Conservation (phyloP, 1,284 basidiomycete genomes). For the Limonomyces culmigenus region DNA sequence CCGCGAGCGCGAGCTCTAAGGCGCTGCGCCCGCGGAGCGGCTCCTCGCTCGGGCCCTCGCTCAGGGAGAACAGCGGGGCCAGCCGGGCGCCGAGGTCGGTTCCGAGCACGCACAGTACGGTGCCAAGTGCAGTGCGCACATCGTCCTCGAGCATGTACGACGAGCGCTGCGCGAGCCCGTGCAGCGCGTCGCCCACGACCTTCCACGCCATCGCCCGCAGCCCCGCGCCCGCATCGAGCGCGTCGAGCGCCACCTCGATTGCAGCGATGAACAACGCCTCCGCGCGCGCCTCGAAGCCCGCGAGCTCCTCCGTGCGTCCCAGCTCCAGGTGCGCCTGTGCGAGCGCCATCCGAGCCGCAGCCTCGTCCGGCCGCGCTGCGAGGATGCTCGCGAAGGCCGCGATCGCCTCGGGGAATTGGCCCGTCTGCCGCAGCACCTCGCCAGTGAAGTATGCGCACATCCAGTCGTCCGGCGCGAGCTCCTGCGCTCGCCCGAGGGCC, state of each 20-base stretch:
- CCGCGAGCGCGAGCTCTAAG: slow-evolving; percentile 42
- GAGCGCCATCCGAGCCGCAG: slow-evolving; percentile 61
- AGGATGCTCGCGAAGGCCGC: slow-evolving; percentile 47
- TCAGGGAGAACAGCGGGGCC: slow-evolving; percentile 20
- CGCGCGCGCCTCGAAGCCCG: slow-evolving; percentile 63
- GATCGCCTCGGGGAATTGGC: slow-evolving; percentile 64
- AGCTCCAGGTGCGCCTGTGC: slow-evolving; percentile 62
- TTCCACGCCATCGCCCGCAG: slow-evolving; percentile 80
- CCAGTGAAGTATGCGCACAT: slow-evolving; percentile 73
- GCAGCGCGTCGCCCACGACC: slow-evolving; percentile 63
- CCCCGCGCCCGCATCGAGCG: slow-evolving; percentile 37
- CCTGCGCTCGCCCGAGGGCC: slow-evolving; percentile 61
- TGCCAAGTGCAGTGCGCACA: slow-evolving; percentile 20
- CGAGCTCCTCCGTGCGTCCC: slow-evolving; percentile 45
- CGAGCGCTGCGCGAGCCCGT: slow-evolving; percentile 36
- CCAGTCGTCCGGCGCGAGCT: slow-evolving; percentile 67
- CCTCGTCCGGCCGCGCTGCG: slow-evolving; percentile 35
- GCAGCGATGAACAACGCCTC: slow-evolving; percentile 54
- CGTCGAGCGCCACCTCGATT: slow-evolving; percentile 35
- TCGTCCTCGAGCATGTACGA: slow-evolving; percentile 23
- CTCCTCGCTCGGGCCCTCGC: slow-evolving; percentile 7
- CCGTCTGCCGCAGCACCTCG: slow-evolving; percentile 72
- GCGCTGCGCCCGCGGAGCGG: slow-evolving; percentile 22
- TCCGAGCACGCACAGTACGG: slow-evolving; percentile 21
- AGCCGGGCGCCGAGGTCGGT: slow-evolving; percentile 23